Evolutionary conservation across 108 stramenopile genomes (phyloP), one percentile per base, ranked within the genome.

Genomic region (Asterionellopsis glacialis): DNA sequence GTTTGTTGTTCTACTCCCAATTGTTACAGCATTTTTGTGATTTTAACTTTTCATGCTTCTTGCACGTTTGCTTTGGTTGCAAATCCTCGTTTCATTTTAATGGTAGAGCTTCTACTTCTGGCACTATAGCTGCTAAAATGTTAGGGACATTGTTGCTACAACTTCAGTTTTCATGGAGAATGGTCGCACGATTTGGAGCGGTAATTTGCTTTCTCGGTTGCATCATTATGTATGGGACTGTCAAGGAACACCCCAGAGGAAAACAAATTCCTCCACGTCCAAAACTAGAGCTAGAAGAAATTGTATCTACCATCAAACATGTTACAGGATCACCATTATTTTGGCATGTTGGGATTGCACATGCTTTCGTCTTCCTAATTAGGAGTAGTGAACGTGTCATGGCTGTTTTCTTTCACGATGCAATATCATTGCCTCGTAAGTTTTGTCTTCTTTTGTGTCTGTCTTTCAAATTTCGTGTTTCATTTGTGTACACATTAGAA

Each of bases 331-430:
- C 48, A 27, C 57, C 38, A 10, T 14, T 81, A 5, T 76, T 76
- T 53, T 81, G 79, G 79, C 51, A 67, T 55, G 26, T 76, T n/a
- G 75, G 74, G 0, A 51, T 73, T 11, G 74, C 67, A 16, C 79
- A 81, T 59, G 57, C 63, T 5, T 38, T 63, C 28, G 63, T 56
- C 5, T 66, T 56, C 41, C 24, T 81, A 1, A 62, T 56, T 10
- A 26, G 72, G 45, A 27, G 25, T 12, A 67, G 68, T 48, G 79
- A 81, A 33, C 63, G 69, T 26, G 19, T 81, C 0, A 33, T 81
- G 47, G 75, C 67, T n/a, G 61, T 75, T 25, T 76, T 81, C 51
- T 65, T 75, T 16, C 43, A 69, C 16, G 25, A 73, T 45, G 49
- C 57, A 14, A 68, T 71, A 14, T 55, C 27, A 6, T 59, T 81